A percentile compares a stretch with the other conserved stretches of the same genome.
These are phyloP conservation scores for Pulveroboletus frians DNA, from an alignment of 768 basidiomycete species.

Conservation along the genomic window DNA sequence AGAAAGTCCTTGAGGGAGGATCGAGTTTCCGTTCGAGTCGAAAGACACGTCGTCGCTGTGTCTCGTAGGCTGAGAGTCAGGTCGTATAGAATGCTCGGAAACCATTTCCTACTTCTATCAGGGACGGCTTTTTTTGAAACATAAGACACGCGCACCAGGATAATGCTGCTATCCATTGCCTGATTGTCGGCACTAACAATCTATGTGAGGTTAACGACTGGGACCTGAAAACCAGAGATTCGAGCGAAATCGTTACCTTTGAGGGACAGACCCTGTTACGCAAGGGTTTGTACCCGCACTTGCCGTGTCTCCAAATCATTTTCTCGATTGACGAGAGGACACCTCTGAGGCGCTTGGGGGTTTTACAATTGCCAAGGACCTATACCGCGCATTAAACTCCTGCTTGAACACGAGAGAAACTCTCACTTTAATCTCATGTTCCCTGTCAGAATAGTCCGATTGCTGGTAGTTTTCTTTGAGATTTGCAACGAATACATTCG, in stretches of 20 bases:
- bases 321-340: slow-evolving; percentile 51
- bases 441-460: slow-evolving; percentile 56
- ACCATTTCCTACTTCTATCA: slow-evolving; percentile 57
- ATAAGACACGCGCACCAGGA: slow-evolving; percentile 44
- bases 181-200: slow-evolving; percentile 35
- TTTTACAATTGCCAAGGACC: slow-evolving; percentile 50
- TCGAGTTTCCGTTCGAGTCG: slow-evolving; percentile 47
- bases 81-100: slow-evolving; percentile 58
- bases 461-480: slow-evolving; percentile 32
- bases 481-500: slow-evolving; percentile 36
- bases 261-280: slow-evolving; percentile 67
- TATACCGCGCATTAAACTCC: slow-evolving; percentile 6
- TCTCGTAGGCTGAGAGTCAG: slow-evolving; percentile 48
- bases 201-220: slow-evolving; percentile 24
- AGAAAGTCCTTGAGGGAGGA: slow-evolving; percentile 41
- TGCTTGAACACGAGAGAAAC: neutral
- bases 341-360: slow-evolving; percentile 66
- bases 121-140: neutral
- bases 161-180: slow-evolving; percentile 54
- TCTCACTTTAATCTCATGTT: slow-evolving; percentile 63
- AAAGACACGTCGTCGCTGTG: slow-evolving; percentile 40
- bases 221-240: neutral
- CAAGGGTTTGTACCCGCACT: slow-evolving; percentile 65
- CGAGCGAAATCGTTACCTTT: slow-evolving; percentile 45
- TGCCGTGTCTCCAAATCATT: slow-evolving; percentile 61